Evolutionary conservation across 352 stramenopile genomes (phyloP).

Genomic region (Phytophthora pinifolia): DNA sequence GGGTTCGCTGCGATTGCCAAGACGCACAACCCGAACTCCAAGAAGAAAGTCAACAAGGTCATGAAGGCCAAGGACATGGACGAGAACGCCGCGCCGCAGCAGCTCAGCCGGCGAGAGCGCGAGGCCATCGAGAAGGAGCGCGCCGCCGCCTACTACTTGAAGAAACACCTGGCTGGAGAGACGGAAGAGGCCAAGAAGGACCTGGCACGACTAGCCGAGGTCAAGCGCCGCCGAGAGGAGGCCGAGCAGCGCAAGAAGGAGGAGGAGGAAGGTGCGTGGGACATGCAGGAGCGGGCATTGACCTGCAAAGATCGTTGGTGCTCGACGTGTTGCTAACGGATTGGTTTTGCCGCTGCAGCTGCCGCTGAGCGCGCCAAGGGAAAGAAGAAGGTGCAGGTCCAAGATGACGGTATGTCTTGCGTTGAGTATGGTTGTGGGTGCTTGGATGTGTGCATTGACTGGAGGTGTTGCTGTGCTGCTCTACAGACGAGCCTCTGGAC

Average conservation of each 20-base stretch:
- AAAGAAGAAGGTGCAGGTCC: constrained; percentile 62
- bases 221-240: constrained; percentile 81
- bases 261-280: constrained; percentile 62
- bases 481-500: constrained; percentile 72
- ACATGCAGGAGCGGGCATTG: constrained; percentile 6
- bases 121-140: constrained; percentile 88
- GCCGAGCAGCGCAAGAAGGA: constrained; percentile 79
- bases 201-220: constrained; percentile 72
- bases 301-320: not conserved
- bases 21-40: constrained; percentile 83
- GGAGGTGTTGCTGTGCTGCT: not conserved
- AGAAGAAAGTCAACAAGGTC: constrained; percentile 70
- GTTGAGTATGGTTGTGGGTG: not conserved
- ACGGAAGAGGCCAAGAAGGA: constrained; percentile 89
- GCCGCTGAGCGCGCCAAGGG: constrained; percentile 59
- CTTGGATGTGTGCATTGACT: not conserved
- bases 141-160: constrained; percentile 70
- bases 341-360: constrained; percentile 26
- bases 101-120: constrained; percentile 82
- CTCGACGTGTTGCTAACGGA: not conserved
- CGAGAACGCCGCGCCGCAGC: constrained; percentile 48
- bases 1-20: constrained; percentile 71
- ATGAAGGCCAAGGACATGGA: constrained; percentile 89
- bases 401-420: constrained; percentile 58
- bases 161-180: constrained; percentile 84